Percentiles rank a stretch among this genome's conserved stretches.
phyloP scores from a whole-genome alignment of 495 filamentous ascomycete species.

The Cercophora sp. region DNA sequence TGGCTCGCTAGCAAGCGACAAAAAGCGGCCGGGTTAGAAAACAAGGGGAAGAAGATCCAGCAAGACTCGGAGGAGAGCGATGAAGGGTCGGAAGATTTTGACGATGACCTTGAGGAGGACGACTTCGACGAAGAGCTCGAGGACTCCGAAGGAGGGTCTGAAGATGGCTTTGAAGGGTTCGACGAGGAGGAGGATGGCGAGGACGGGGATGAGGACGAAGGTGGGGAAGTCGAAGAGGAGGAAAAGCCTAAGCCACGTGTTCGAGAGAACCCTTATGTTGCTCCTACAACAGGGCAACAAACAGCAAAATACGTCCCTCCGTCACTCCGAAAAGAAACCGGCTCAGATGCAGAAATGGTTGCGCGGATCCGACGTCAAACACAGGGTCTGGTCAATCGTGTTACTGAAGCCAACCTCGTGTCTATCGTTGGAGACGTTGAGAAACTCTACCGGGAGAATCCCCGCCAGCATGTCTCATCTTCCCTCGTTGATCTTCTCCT shows the following conservation, averaged over 20 bases:
- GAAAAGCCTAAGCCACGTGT: conserved; percentile 25
- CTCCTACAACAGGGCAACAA: conserved; percentile 35
- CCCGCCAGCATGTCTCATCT: conserved; percentile 79
- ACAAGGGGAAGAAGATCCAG: conserved; percentile 12
- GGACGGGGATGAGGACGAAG: conserved; percentile 17
- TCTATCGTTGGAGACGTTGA: conserved; percentile 77
- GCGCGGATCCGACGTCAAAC: conserved; percentile 69
- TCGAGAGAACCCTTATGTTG: conserved; percentile 52
- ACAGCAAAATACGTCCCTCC: conserved; percentile 78
- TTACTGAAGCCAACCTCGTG: conserved; percentile 84
- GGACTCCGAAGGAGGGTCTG: conserved; percentile 29
- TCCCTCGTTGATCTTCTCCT: conserved; percentile 71
- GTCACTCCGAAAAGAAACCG: conserved; percentile 62
- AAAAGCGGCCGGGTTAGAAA: conserved; percentile 33
- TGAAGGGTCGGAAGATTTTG: conserved; percentile 19
- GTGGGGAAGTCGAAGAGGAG: conserved; percentile 23
- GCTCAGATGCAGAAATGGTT: conserved; percentile 63
- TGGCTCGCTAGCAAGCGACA: conserved; percentile 46
- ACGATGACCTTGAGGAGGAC: conserved; percentile 32
- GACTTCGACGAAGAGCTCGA: conserved; percentile 29
- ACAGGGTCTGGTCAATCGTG: conserved; percentile 85
- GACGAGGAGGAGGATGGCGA: not conserved
- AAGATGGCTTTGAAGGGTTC: conserved; percentile 11
- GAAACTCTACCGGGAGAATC: conserved; percentile 72
- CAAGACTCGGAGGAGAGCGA: conserved; percentile 26